Base-by-base conservation (phyloP, 306 rosid species). In the Psophocarpus tetragonolobus region DNA sequence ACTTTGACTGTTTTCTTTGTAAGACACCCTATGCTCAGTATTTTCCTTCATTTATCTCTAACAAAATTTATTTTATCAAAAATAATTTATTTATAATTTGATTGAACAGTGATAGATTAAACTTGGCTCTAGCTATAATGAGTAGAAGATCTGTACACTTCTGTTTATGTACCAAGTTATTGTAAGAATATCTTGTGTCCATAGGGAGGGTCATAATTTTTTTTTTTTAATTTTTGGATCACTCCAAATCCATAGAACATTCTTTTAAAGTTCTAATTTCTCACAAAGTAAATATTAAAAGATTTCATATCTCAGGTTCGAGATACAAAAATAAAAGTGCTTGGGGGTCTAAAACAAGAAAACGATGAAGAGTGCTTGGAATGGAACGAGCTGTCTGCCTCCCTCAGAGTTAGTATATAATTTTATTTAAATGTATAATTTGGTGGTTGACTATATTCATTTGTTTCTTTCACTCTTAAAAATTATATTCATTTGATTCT, bases 311-410 rank as follows among this genome's bases (percentile, higher is more conserved):
- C n/a, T 80, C 85, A 95, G 97, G 91, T 95, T 38, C 93, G 97
- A 73, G 98, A 89, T 86, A 90, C 86, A 18, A 95, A 95, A 86
- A 73, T 95, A 24, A 88, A 92, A 86, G 85, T 95, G 75, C 81
- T 95, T 75, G 87, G 81, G 68, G 82, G 89, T 84, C 85, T 92
- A 80, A 91, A 90, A 75, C 97, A 81, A 81, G 97, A 88, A 71
- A 86, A 30, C 1, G 90, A 89, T 57, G 97, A 92, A 79, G 98
- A 95, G 35, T 23, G 66, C 64, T 77, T 75, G 17, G 97, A 95
- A 77, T 91, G 97, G 97, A 85, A 86, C 77, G 82, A 90, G 30
- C 76, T 95, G 74, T 84, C 97, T 42, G 53, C 82, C 62, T 86
- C 88, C 10, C 97, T 95, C 26, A 92, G 89, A 89, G 98, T 91